Percentiles rank a stretch among this genome's conserved stretches.
Evolutionary conservation across 177 flowering plant species (phyloP).

Genomic region (Vitis hybrid): DNA sequence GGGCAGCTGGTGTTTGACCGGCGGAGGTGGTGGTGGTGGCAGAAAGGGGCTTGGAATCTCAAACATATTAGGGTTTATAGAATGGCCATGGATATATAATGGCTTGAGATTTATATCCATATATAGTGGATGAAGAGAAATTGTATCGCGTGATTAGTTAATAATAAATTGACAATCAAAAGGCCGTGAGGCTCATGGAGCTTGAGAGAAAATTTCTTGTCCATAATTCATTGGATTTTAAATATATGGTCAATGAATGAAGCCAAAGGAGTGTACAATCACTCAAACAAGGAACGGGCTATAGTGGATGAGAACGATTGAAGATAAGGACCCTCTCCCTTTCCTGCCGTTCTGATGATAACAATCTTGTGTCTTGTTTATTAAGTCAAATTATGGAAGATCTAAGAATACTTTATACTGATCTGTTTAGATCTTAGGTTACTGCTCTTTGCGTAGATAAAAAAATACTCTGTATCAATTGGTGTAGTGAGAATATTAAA

Average conservation of each 20-base stretch:
- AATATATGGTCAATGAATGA: conserved; percentile 3
- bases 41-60: conserved; percentile 4
- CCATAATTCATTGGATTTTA: too few species aligned
- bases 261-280: conserved; percentile 8
- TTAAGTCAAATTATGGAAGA: too few species aligned
- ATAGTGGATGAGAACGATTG: conserved; percentile 4
- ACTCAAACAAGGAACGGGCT: background rate
- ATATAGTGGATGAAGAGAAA: too few species aligned
- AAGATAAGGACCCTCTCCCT: background rate
- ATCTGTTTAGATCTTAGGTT: too few species aligned
- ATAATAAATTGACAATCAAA: conserved; percentile 4
- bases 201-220: background rate
- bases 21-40: conserved; percentile 10
- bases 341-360: too few species aligned
- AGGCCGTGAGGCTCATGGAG: conserved; percentile 17
- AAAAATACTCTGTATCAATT: too few species aligned
- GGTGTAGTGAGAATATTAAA: too few species aligned
- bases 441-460: too few species aligned
- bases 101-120: background rate
- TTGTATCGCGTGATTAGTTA: background rate
- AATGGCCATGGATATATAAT: background rate
- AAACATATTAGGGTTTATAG: background rate
- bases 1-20: conserved; percentile 20
- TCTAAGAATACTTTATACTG: too few species aligned
- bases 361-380: too few species aligned